Base-by-base conservation (phyloP, 2,329 filamentous ascomycete genomes). In the Fusarium haematococcum region DNA sequence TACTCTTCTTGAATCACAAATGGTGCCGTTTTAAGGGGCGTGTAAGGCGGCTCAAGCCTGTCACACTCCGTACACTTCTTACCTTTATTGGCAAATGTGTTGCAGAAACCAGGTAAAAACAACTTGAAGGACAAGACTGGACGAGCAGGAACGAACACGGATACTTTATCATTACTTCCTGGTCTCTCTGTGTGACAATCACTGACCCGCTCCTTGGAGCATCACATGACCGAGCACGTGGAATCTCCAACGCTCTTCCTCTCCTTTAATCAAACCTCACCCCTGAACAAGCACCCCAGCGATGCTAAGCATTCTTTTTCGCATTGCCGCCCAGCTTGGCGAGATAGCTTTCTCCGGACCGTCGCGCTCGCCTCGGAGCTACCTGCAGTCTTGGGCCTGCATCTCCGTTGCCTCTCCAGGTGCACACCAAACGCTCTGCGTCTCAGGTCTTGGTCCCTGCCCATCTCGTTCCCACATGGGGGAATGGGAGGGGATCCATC, bases 371-470 rank as follows among this genome's bases (percentile, higher is more conserved):
- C 37, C 35, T 32, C 54, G 50, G 54, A 68, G 35, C 39, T 13
- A 10, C 25, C 32, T 64, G 27, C 58, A 60, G 54, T 45, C 23
- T 65, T 39, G 37, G 65, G 50, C 20, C 13, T 23, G 23, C 27
- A 37, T 41, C n/a, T 66, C 60, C 65, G 39, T 30, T 54, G 23
- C 10, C 27, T 30, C 33, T 56, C 43, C 33, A 57, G 41, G 30
- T 48, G 45, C 45, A 59, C 58, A 30, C 35, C 35, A 68, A 65
- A 74, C 60, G 32, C 45, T 25, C 11, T 35, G 14, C 45, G 71
- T 74, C 71, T 74, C 71, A 74, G 59, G 45, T 33, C 37, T 33
- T 48, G 60, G 25, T 39, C 57, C 66, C 63, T 32, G 52, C 45
- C 14, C 14, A 41, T 33, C 35, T 43, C 45, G 14, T 33, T 56